Evolutionary conservation across 805 yeast genomes (phyloP), one percentile per base, ranked within the genome.

Genomic region (Wickerhamiella bombiphila): DNA sequence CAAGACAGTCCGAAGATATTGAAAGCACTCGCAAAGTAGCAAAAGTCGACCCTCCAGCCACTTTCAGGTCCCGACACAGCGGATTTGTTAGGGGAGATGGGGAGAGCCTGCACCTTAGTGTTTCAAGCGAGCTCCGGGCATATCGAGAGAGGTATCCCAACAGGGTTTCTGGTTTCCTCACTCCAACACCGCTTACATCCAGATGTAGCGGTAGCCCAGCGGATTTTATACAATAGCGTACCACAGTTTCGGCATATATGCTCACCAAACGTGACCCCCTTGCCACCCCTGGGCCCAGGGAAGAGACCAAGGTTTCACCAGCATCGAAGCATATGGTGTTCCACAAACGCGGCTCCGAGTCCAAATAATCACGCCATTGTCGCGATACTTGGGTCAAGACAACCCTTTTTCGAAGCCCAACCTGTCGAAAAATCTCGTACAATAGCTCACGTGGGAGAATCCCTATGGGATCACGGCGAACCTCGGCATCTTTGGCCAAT

Each of bases 311-410:
- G 26, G 26, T 9, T 13, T 24, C 26, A 13, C 21, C 7, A 30
- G 5, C 18, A 20, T 29, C 24, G 9, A 44, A 35, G 9, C 17
- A 33, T 5, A 46, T 32, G 2, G 24, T 15, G 5, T 34, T 14
- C 51, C 51, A 47, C 24, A 47, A 43, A 9, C 22, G 24, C 2
- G 46, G 38, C 31, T 41, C 42, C 1, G 37, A 21, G 11, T 29
- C 24, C 6, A 46, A 13, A 29, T 36, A 38, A 4, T 21, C 29
- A 5, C 32, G 34, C 51, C 51, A 47, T 3, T 4, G 13, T 5
- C 28, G 35, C 22, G 37, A 19, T 5, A 47, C 51, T 4, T 8
- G 22, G 3, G 34, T 13, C 19, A 37, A 21, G 11, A 6, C 15
- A 9, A 40, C 40, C 5, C 37, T 18, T 25, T 46, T 39, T 9